These are phyloP conservation scores for Rhizopogon rudus DNA, from an alignment of 768 basidiomycete species.

Conservation along the genomic window DNA sequence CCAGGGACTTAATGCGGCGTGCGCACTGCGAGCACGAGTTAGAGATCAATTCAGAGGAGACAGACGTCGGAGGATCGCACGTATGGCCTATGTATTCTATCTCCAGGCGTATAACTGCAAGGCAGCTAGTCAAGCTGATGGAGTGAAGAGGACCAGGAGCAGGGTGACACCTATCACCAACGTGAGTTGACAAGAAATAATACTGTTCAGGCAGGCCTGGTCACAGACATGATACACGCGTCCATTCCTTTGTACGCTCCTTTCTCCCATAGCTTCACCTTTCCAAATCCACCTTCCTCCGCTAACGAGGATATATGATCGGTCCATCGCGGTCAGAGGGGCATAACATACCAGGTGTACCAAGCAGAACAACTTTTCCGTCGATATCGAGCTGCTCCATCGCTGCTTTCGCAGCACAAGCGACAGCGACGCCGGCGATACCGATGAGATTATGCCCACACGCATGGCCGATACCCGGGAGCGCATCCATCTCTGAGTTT, in stretches of 20 bases:
- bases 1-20: slow-evolving; percentile 79
- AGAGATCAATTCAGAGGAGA: not conserved
- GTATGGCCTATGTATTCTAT: slow-evolving; percentile 74
- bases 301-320: slow-evolving; percentile 33
- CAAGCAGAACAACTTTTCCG: slow-evolving; percentile 67
- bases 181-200: not conserved
- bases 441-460: slow-evolving; percentile 86
- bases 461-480: slow-evolving; percentile 58
- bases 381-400: slow-evolving; percentile 57
- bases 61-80: slow-evolving; percentile 30
- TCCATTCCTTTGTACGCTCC: slow-evolving; percentile 77
- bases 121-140: slow-evolving; percentile 57
- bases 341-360: slow-evolving; percentile 60
- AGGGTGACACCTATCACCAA: slow-evolving; percentile 63
- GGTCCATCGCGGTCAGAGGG: not conserved
- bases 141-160: slow-evolving; percentile 71
- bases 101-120: slow-evolving; percentile 55
- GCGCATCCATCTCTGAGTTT: slow-evolving; percentile 79
- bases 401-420: slow-evolving; percentile 61
- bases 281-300: slow-evolving; percentile 77
- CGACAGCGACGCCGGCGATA: slow-evolving; percentile 68
- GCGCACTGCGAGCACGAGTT: slow-evolving; percentile 44
- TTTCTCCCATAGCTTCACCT: slow-evolving; percentile 59
- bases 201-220: not conserved
- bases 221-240: slow-evolving; percentile 63